A percentile compares a stretch with the other conserved stretches of the same genome.
These are phyloP conservation scores for Pichia sp. DNA, from an alignment of 1,139 yeast genomes.

Conservation along the genomic window DNA sequence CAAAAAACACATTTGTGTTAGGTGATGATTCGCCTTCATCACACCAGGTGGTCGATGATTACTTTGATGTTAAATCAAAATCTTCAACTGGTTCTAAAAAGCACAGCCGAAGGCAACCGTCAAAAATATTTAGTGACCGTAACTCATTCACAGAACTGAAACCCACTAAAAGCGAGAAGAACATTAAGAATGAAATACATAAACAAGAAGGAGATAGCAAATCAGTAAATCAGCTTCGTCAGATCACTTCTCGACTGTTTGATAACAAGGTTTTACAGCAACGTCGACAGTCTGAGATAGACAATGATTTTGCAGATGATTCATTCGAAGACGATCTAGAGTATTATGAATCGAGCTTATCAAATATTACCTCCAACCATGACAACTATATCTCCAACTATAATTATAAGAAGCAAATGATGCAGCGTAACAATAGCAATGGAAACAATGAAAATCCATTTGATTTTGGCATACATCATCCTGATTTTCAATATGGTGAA, in stretches of 20 bases:
- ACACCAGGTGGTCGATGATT: conserved; percentile 13
- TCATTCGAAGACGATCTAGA: conserved; percentile 23
- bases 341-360: conserved; percentile 18
- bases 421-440: neutral
- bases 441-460: neutral
- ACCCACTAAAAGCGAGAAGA: conserved; percentile 1
- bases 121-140: conserved; percentile 3
- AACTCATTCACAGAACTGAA: neutral
- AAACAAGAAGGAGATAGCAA: conserved; percentile 10
- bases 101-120: conserved; percentile 6
- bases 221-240: conserved; percentile 37
- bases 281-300: conserved; percentile 64
- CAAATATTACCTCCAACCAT: conserved; percentile 4
- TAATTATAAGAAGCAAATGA: conserved; percentile 1
- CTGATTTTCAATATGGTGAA: conserved; percentile 13
- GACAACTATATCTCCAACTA: conserved; percentile 2
- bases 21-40: conserved; percentile 9
- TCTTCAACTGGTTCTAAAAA: conserved; percentile 14
- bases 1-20: neutral
- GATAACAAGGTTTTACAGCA: conserved; percentile 68
- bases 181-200: neutral
- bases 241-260: conserved; percentile 64
- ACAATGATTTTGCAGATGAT: conserved; percentile 28
- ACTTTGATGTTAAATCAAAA: conserved; percentile 14
- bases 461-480: conserved; percentile 2